phyloP scores from a whole-genome alignment of 495 filamentous ascomycete genomes.

The Trichoderma parareesei region DNA sequence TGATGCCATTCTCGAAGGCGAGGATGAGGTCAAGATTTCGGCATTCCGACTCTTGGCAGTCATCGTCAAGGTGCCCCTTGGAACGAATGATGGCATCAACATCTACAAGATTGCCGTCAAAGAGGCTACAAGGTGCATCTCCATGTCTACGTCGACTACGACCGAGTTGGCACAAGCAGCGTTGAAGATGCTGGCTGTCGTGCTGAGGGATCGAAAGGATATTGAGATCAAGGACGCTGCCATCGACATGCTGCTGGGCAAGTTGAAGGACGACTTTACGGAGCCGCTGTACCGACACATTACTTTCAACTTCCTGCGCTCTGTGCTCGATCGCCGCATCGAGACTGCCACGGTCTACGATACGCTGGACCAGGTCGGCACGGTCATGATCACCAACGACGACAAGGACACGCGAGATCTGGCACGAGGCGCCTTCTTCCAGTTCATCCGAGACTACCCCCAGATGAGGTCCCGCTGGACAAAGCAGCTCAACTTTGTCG shows the following conservation, averaged over 20 bases:
- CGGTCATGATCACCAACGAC: conserved; percentile 95
- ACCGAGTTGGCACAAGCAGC: conserved; percentile 76
- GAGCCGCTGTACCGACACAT: conserved; percentile 85
- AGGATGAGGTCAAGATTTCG: conserved; percentile 86
- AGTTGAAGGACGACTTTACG: conserved; percentile 81
- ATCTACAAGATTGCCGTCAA: conserved; percentile 79
- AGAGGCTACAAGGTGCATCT: conserved; percentile 62
- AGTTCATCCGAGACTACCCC: conserved; percentile 91
- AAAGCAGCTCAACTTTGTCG: conserved; percentile 82
- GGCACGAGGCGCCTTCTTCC: conserved; percentile 81
- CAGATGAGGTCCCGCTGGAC: conserved; percentile 78
- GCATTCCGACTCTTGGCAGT: conserved; percentile 75
- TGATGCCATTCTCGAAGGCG: conserved; percentile 68
- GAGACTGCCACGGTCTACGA: conserved; percentile 86
- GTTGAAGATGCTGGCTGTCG: conserved; percentile 75
- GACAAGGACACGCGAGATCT: conserved; percentile 76
- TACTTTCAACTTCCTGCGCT: conserved; percentile 86
- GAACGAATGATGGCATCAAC: conserved; percentile 58
- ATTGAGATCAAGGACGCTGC: conserved; percentile 70
- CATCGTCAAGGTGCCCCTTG: conserved; percentile 75
- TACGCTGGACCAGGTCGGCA: conserved; percentile 73
- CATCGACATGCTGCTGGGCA: conserved; percentile 73
- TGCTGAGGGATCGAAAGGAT: conserved; percentile 71
- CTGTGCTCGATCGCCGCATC: conserved; percentile 74
- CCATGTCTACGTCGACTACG: conserved; percentile 59